Percentiles rank a stretch among this genome's conserved stretches.
Conservation (phyloP, 2,329 filamentous ascomycete species). For the Diaporthe ilicicola region DNA sequence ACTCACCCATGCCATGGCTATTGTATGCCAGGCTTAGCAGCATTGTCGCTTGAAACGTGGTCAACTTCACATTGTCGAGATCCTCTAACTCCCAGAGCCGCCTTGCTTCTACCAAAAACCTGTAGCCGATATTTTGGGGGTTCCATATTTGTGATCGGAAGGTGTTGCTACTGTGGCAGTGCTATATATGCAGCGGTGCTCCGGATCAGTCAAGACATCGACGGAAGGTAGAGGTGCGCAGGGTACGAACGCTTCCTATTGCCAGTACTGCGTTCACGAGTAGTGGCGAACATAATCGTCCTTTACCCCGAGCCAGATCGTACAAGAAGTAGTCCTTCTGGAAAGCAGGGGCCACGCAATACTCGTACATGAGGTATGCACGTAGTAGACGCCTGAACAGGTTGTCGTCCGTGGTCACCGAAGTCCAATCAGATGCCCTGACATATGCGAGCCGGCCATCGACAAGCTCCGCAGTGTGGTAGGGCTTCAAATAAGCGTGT, state of each 20-base stretch:
- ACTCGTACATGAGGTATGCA: neutral
- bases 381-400: neutral
- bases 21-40: slow-evolving; percentile 3
- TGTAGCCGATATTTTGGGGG: neutral
- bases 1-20: slow-evolving; percentile 5
- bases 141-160: slow-evolving; percentile 5
- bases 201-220: neutral
- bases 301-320: neutral
- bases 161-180: neutral
- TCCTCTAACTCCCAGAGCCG: neutral
- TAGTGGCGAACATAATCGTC: neutral
- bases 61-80: neutral
- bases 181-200: neutral
- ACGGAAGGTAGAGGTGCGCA: neutral
- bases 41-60: neutral
- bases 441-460: neutral
- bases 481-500: neutral
- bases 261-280: slow-evolving; percentile 8
- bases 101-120: neutral
- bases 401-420: neutral
- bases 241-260: neutral
- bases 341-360: neutral
- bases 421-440: neutral
- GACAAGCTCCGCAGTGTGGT: neutral
- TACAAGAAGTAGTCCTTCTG: slow-evolving; percentile 7